phyloP scores from a whole-genome alignment of 2,329 filamentous ascomycete genomes.

The Aspergillus puulaauensis region DNA sequence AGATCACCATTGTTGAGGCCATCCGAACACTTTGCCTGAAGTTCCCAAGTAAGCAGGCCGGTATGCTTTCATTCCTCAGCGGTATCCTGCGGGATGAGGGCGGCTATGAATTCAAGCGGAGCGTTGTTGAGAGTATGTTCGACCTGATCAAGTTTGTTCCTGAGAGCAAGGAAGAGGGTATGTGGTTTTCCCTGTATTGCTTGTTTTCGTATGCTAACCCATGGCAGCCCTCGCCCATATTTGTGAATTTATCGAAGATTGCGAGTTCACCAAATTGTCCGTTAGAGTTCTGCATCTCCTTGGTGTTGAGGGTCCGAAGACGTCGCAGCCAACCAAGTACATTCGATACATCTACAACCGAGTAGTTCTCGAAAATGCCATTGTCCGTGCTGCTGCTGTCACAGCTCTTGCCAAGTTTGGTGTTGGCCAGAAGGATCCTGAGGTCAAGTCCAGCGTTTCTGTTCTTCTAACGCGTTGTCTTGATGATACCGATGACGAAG shows the following conservation, averaged over 20 bases:
- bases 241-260: constrained; percentile 99
- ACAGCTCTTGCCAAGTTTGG: constrained; percentile 96
- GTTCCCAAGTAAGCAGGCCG: constrained; percentile 96
- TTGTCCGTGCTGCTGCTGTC: constrained; percentile 90
- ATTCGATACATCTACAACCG: constrained; percentile 99
- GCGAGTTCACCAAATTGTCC: constrained; percentile 96
- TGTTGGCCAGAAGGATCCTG: constrained; percentile 91
- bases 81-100: constrained; percentile 96
- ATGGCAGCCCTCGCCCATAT: constrained; percentile 77
- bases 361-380: constrained; percentile 94
- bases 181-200: constrained; percentile 6
- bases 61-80: constrained; percentile 95
- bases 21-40: constrained; percentile 96
- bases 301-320: constrained; percentile 91
- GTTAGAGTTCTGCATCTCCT: constrained; percentile 93
- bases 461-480: constrained; percentile 90
- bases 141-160: constrained; percentile 99
- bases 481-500: constrained; percentile 96
- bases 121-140: constrained; percentile 98
- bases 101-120: constrained; percentile 96
- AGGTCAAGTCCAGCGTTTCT: constrained; percentile 93
- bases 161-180: constrained; percentile 69
- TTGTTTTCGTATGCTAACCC: constrained; percentile 18
- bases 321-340: constrained; percentile 94
- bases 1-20: constrained; percentile 99